Evolutionary conservation across 352 stramenopile genomes (phyloP).

Genomic region (Pythium myriotylum): DNA sequence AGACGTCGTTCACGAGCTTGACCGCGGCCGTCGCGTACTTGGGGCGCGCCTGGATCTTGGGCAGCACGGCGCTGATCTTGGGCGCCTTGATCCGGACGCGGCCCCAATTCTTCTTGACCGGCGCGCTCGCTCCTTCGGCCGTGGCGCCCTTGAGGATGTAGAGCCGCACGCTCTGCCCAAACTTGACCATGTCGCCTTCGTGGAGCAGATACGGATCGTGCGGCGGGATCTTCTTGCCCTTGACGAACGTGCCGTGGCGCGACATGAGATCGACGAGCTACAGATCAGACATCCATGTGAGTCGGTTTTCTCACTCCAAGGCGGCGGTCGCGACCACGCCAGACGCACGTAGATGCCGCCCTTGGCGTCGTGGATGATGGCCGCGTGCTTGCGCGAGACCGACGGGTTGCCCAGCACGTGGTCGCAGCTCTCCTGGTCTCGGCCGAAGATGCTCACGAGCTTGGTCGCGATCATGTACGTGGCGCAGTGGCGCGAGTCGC

Average conservation of each 20-base stretch:
- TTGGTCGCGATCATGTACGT: conserved; percentile 88
- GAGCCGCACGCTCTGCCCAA: conserved; percentile 85
- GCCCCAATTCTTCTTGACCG: conserved; percentile 84
- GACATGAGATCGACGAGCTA: conserved; percentile 91
- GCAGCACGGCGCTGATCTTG: conserved; percentile 69
- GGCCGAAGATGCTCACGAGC: conserved; percentile 81
- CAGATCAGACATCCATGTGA: conserved; percentile 1
- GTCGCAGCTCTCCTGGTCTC: conserved; percentile 85
- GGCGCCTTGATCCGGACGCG: conserved; percentile 75
- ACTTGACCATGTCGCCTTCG: conserved; percentile 85
- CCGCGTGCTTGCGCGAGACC: conserved; percentile 85
- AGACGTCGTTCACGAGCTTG: conserved; percentile 87
- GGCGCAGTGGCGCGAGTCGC: conserved; percentile 74
- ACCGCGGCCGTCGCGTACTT: conserved; percentile 58
- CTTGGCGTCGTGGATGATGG: conserved; percentile 78
- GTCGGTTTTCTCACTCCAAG: too few relatives aligned
- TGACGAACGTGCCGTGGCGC: conserved; percentile 84
- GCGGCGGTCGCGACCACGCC: too few relatives aligned
- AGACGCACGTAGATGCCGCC: conserved; percentile 80
- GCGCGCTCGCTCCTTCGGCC: conserved; percentile 57
- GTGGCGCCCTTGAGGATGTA: conserved; percentile 83
- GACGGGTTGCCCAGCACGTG: conserved; percentile 88
- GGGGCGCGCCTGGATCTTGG: conserved; percentile 63
- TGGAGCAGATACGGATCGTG: conserved; percentile 85
- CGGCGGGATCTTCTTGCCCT: conserved; percentile 81